phyloP scores from a whole-genome alignment of 108 stramenopile genomes.

The Discostella pseudostelligera region DNA sequence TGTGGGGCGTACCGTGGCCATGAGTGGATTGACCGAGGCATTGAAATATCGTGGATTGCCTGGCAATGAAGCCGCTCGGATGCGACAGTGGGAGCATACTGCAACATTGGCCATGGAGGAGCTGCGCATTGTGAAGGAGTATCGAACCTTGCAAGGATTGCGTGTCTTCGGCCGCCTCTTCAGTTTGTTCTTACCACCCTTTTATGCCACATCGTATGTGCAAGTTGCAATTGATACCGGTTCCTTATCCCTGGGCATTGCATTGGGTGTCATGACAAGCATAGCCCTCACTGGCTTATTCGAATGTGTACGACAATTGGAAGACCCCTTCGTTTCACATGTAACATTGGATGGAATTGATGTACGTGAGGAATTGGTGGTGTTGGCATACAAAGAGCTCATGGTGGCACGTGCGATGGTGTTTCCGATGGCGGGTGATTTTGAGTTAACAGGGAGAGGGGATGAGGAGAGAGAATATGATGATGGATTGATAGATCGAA shows the following conservation, averaged over 20 bases:
- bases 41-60: constrained; percentile 52
- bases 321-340: constrained; percentile 50
- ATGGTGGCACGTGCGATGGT: constrained; percentile 37
- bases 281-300: constrained; percentile 42
- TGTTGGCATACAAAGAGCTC: constrained; percentile 44
- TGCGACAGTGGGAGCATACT: constrained; percentile 60
- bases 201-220: constrained; percentile 61
- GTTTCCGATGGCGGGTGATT: constrained; percentile 42
- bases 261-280: constrained; percentile 62
- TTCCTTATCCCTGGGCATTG: constrained; percentile 57
- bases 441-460: constrained; percentile 22
- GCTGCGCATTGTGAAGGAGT: constrained; percentile 55
- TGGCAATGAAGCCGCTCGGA: constrained; percentile 44
- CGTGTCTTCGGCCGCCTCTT: constrained; percentile 57
- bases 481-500: neutral
- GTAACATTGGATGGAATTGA: constrained; percentile 66
- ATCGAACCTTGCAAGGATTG: constrained; percentile 65
- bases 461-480: neutral
- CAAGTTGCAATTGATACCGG: constrained; percentile 65
- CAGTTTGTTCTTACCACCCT: constrained; percentile 53
- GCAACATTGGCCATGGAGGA: constrained; percentile 46
- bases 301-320: constrained; percentile 39
- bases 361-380: constrained; percentile 50
- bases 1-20: constrained; percentile 45
- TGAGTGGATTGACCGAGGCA: constrained; percentile 42